These are phyloP conservation scores for Ophiostoma sp. DNA, from an alignment of 2,329 filamentous ascomycete species.

Conservation along the genomic window DNA sequence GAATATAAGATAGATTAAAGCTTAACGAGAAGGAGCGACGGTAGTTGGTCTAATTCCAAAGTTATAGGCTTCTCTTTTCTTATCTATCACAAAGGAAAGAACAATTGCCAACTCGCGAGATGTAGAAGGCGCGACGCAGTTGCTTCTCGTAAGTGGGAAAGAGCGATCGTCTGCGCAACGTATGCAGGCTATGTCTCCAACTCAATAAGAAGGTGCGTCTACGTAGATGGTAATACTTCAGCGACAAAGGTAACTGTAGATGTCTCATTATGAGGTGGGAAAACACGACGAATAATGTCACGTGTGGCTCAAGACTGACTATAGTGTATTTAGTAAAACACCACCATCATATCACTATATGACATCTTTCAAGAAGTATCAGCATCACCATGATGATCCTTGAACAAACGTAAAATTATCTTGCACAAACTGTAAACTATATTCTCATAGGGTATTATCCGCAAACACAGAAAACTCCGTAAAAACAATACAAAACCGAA, in stretches of 20 bases:
- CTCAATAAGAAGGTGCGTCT: background rate
- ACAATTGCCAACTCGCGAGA: background rate
- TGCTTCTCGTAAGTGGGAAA: background rate
- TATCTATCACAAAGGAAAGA: background rate
- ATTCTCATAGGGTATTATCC: constrained; percentile 14
- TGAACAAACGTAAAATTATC: background rate
- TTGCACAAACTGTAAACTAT: background rate
- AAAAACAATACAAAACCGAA: background rate
- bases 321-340: background rate
- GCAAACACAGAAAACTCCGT: background rate
- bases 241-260: background rate
- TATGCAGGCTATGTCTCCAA: background rate
- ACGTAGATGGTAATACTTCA: background rate
- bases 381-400: background rate
- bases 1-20: background rate
- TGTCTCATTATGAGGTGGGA: background rate
- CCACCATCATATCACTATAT: too few species aligned
- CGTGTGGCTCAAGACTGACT: background rate
- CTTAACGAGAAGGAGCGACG: background rate
- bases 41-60: background rate
- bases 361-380: background rate
- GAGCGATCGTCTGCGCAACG: background rate
- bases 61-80: background rate
- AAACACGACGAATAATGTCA: background rate
- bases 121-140: background rate